phyloP scores from a whole-genome alignment of 1,284 basidiomycete species.

The Malassezia sp. region DNA sequence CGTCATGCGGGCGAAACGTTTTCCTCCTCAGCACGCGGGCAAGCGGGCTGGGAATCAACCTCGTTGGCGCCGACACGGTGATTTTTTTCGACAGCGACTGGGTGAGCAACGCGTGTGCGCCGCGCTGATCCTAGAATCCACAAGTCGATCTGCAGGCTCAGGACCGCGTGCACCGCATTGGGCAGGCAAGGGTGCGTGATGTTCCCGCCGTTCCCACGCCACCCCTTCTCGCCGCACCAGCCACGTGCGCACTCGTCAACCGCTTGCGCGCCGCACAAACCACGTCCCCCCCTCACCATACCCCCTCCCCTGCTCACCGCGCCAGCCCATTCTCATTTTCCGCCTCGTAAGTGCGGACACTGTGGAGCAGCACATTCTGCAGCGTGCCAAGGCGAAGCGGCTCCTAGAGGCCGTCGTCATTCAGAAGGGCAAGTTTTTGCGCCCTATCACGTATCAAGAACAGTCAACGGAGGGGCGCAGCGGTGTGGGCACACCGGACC shows the following conservation, averaged over 20 bases:
- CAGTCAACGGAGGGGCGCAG: slow-evolving; percentile 1
- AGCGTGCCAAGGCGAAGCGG: slow-evolving; percentile 72
- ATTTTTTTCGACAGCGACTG: slow-evolving; percentile 76
- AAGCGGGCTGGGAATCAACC: slow-evolving; percentile 73
- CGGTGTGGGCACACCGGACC: slow-evolving; percentile 35
- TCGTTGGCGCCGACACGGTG: slow-evolving; percentile 69
- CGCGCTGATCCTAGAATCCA: slow-evolving; percentile 58
- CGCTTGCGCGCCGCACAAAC: background rate
- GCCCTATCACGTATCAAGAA: slow-evolving; percentile 48
- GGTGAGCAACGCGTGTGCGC: slow-evolving; percentile 51
- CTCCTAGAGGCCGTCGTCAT: slow-evolving; percentile 88
- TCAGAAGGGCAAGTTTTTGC: slow-evolving; percentile 59
- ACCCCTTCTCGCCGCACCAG: too few relatives aligned
- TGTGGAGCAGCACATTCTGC: slow-evolving; percentile 80
- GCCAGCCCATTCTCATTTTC: slow-evolving; percentile 55
- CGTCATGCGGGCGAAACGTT: slow-evolving; percentile 50
- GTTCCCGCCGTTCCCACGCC: too few relatives aligned
- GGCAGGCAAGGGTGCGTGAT: slow-evolving; percentile 60
- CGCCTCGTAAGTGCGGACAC: slow-evolving; percentile 64
- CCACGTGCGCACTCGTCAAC: background rate
- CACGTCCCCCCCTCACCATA: background rate
- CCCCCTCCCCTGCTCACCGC: too few relatives aligned
- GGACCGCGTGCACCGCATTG: slow-evolving; percentile 88
- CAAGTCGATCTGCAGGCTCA: slow-evolving; percentile 86
- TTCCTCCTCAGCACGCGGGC: slow-evolving; percentile 87